Evolutionary conservation across 768 basidiomycete genomes (phyloP), one percentile per base, ranked within the genome.

Genomic region (Suillus sp.): DNA sequence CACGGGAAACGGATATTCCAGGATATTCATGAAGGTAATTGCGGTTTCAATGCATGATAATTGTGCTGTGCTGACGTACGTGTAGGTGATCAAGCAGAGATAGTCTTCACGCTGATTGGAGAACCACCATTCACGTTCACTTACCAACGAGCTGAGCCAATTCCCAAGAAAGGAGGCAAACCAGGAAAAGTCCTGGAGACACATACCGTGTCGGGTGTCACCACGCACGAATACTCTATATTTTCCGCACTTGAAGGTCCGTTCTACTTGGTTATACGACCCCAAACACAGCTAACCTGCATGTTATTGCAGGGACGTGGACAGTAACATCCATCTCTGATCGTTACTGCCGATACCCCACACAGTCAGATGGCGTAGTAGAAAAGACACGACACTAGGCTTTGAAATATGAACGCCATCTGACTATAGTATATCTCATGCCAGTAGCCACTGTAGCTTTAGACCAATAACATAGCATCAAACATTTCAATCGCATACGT

Each of bases 91-190:
- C 91, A 97, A 79, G 95, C 96, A 20, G 93, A 95, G 75, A 97
- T 99, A 64, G 78, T 90, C 47, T 98, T 99, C 75, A 88, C 89
- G 3, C 84, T 99, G 60, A 81, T 89, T 37, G 97, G 97, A 51
- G 91, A 93, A 72, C 91, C 97, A 20, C 97, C 97, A 0, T 99
- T 98, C 78, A 90, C 95, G 1, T 98, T 99, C 77, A 95, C 95
- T 0, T 96, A 96, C 76, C 92, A 95, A 74, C 86, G 93, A 54
- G 84, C 92, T 2, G 93, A 93, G 75, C 82, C 87, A 22, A 83
- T 80, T 57, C 74, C 79, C 4, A 86, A 83, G 77, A 91, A 91
- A 72, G 88, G 89, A 35, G 83, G 84, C 56, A 88, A 84, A 67
- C 80, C 85, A 47, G 87, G 86, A 59, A 92, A 90, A 71, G 86